A percentile compares a stretch with the other conserved stretches of the same genome.
These are phyloP conservation scores for Kuraishia piskuri DNA, from an alignment of 805 yeast genomes.

Conservation along the genomic window DNA sequence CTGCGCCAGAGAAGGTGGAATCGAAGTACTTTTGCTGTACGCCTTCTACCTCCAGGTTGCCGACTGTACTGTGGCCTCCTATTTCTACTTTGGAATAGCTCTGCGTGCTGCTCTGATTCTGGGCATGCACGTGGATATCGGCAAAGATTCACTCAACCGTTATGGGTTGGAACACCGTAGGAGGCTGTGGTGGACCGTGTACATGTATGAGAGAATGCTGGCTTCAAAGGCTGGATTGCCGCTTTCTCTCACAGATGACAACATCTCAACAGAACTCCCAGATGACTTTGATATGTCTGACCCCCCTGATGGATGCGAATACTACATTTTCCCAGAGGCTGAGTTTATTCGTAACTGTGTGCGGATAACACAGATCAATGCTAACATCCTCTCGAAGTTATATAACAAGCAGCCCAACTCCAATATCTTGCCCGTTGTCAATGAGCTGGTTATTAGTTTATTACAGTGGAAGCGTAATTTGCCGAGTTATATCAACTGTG, in stretches of 20 bases:
- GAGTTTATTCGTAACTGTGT: constrained; percentile 72
- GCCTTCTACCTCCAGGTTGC: constrained; percentile 80
- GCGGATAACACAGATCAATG: constrained; percentile 70
- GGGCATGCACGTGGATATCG: constrained; percentile 81
- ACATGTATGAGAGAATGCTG: constrained; percentile 53
- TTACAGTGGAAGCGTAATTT: constrained; percentile 59
- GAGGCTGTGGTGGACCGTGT: constrained; percentile 30
- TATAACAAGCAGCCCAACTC: constrained; percentile 70
- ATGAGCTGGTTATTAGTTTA: constrained; percentile 58
- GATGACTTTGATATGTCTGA: constrained; percentile 57
- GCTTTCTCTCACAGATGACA: constrained; percentile 68
- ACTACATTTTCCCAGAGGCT: constrained; percentile 70
- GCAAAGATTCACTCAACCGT: constrained; percentile 45
- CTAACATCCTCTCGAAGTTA: constrained; percentile 57
- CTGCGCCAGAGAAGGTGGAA: constrained; percentile 70
- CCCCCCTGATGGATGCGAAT: constrained; percentile 53
- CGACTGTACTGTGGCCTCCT: constrained; percentile 75
- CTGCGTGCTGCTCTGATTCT: constrained; percentile 60
- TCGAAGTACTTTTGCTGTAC: constrained; percentile 65
- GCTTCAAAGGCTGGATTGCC: constrained; percentile 81
- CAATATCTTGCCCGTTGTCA: constrained; percentile 68
- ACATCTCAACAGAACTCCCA: constrained; percentile 72
- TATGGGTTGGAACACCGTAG: constrained; percentile 45
- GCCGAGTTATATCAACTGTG: constrained; percentile 58
- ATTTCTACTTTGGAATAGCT: constrained; percentile 73